Evolutionary conservation across 106 monocot genomes (phyloP), one percentile per base, ranked within the genome.

Genomic region (Dendrobium nobile): DNA sequence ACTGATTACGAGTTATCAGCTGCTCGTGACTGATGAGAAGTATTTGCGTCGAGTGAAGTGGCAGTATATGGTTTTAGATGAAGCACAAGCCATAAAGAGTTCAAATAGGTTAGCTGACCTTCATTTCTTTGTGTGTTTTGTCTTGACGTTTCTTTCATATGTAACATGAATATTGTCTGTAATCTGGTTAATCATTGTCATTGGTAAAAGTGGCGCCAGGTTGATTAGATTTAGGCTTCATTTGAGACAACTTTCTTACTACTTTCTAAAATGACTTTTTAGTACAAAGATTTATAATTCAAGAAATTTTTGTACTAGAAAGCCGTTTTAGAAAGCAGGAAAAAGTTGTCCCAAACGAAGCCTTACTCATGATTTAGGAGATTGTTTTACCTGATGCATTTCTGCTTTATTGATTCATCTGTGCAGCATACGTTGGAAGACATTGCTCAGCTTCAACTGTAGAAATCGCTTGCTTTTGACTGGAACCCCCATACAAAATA

Each of bases 11-110:
- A 98, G 92, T 84, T 98, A 98, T 78, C 98, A 95, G 91, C 79
- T 98, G 59, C 86, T 98, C 84, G 91, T 98, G 54, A 77, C 86
- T 77, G 98, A 98, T 86, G 98, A 98, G 78, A 98, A 98, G 82
- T 85, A 86, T 78, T 82, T 98, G 65, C 80, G 89, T 65, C 89
- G 91, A 67, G 89, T 98, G 17, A 98, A 95, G 87, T 98, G 98
- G 98, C 98, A 95, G 59, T 98, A 95, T 82, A 95, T 98, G 98
- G 98, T 98, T 58, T 87, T 98, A 48, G 98, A 98, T 91, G 98
- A 98, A 90, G 98, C 98, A 28, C 98, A 98, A 59, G 98, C 98
- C 67, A 98, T 98, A 75, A 98, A 98, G 87, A 98, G 98, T 85
- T 92, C 98, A 88, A 92, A 72, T 84, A 98, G 98, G 98, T 98